These are phyloP conservation scores for Chlamydomonas schloesseri DNA, from an alignment of 139 green algal species.

Conservation along the genomic window DNA sequence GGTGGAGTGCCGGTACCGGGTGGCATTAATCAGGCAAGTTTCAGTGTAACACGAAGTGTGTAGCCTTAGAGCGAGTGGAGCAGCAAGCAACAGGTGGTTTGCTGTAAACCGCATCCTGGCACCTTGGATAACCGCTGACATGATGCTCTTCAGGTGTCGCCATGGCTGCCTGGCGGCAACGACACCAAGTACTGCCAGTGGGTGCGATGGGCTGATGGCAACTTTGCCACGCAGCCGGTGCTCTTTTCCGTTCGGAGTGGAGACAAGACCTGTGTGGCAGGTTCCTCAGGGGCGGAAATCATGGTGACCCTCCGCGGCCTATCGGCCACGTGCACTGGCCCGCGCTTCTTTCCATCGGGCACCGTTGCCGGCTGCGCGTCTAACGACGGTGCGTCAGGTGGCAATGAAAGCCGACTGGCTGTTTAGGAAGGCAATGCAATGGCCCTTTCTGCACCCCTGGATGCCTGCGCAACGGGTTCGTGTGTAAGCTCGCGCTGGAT, in stretches of 20 bases:
- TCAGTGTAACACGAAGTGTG: no score
- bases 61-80: no score
- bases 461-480: background rate
- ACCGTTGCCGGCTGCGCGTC: background rate
- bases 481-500: no score
- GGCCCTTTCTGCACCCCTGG: background rate
- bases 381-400: slow-evolving; percentile 20
- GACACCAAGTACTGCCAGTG: slow-evolving; percentile 8
- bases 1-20: background rate
- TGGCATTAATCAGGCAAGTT: background rate
- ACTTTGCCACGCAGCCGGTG: background rate
- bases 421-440: background rate
- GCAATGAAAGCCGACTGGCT: no score
- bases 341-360: background rate
- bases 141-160: background rate
- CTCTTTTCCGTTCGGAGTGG: background rate
- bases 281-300: background rate
- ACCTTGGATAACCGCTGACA: no score
- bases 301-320: background rate
- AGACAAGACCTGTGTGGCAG: background rate
- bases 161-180: background rate
- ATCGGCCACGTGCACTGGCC: background rate
- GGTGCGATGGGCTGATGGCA: slow-evolving; percentile 1
- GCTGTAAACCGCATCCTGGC: no score
- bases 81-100: no score